These are phyloP conservation scores for Alternaria ethzedia DNA, from an alignment of 2,329 filamentous ascomycete species.

Conservation along the genomic window DNA sequence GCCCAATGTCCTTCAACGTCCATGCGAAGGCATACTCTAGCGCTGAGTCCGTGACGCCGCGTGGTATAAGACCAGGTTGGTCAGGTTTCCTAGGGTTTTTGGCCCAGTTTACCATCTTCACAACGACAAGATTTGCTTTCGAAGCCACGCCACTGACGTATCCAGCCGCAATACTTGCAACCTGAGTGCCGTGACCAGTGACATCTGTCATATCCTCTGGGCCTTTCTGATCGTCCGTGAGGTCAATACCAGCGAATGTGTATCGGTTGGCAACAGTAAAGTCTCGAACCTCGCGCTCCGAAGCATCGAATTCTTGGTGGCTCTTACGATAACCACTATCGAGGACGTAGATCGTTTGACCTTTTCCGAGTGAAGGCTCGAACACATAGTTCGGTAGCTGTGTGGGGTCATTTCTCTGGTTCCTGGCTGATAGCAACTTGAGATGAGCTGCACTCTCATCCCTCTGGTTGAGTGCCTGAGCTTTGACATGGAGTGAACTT, in stretches of 20 bases:
- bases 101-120: neutral
- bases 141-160: neutral
- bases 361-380: neutral
- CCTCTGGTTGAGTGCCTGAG: neutral
- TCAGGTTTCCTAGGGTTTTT: neutral
- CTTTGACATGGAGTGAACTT: neutral
- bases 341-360: neutral
- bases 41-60: neutral
- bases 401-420: neutral
- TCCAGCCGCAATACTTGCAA: neutral
- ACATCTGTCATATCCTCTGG: neutral
- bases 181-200: neutral
- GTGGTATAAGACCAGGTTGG: neutral
- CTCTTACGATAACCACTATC: neutral
- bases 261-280: neutral
- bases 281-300: neutral
- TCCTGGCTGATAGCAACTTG: neutral
- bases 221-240: neutral
- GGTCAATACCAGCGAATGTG: neutral
- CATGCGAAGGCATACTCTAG: neutral
- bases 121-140: neutral
- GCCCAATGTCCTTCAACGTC: neutral
- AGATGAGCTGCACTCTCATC: neutral
- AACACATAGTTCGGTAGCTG: neutral
- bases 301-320: neutral